A percentile compares a stretch with the other conserved stretches of the same genome.
Conservation (phyloP, 129 eudicot genomes). For the Artemisia annua region DNA sequence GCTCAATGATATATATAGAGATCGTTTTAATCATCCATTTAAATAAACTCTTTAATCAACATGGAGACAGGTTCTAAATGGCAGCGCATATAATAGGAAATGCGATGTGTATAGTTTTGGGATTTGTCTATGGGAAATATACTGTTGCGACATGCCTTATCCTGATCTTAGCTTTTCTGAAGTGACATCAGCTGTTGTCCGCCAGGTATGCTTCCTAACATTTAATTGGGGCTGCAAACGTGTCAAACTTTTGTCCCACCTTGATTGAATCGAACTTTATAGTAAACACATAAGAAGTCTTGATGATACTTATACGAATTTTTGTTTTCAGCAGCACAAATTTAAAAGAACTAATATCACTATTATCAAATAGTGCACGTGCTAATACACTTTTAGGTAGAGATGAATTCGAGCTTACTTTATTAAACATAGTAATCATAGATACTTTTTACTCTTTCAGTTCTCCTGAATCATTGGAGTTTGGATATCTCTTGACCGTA, state of each 20-base stretch:
- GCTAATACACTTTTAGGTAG: not conserved
- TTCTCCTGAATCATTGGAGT: not conserved
- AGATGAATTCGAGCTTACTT: not conserved
- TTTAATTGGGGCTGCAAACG: not conserved
- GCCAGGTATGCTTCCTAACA: constrained; percentile 50
- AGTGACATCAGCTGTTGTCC: constrained; percentile 91
- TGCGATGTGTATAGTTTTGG: constrained; percentile 94
- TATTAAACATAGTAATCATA: not conserved
- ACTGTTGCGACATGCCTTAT: constrained; percentile 97
- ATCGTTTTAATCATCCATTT: not conserved
- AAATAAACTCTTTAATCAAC: not conserved
- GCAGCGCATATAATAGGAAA: constrained; percentile 77
- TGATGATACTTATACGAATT: no score
- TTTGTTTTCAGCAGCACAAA: not conserved
- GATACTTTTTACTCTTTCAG: not conserved
- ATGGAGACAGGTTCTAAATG: constrained; percentile 67
- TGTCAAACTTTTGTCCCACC: no score
- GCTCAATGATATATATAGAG: not conserved
- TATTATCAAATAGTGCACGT: not conserved
- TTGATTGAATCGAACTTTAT: no score
- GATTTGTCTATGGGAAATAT: constrained; percentile 90
- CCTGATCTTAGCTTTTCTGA: constrained; percentile 95
- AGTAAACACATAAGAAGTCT: no score
- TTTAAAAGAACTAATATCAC: not conserved
- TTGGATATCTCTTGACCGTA: not conserved